A percentile compares a stretch with the other conserved stretches of the same genome.
Evolutionary conservation across 2,329 filamentous ascomycete species (phyloP).

Genomic region (Claviceps maximensis): DNA sequence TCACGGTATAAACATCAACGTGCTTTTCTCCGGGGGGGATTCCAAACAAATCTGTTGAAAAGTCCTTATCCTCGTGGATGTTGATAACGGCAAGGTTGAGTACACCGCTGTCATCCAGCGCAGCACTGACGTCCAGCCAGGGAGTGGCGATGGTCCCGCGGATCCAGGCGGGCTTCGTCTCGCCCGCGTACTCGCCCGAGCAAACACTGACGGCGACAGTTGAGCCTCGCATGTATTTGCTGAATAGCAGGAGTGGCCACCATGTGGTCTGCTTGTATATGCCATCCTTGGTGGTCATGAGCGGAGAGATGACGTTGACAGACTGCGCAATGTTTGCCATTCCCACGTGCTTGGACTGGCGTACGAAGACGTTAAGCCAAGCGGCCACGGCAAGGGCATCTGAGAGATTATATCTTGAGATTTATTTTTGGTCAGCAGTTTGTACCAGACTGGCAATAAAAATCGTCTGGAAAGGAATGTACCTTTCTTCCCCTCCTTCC

Average conservation of each 20-base stretch:
- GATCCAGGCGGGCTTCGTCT: neutral
- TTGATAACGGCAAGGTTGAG: neutral
- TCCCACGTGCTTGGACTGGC: neutral
- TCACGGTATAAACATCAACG: neutral
- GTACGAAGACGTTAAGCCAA: neutral
- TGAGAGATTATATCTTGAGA: neutral
- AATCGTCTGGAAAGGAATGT: neutral
- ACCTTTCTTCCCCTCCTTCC: neutral
- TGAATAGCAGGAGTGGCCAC: neutral
- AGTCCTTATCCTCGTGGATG: neutral
- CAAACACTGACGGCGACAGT: neutral
- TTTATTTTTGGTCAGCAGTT: neutral
- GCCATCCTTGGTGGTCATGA: neutral
- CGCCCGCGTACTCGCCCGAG: neutral
- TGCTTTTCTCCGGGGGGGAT: neutral
- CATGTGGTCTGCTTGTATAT: neutral
- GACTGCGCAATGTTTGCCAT: conserved; percentile 1
- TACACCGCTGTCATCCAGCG: neutral
- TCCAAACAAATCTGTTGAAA: neutral
- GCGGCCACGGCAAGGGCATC: neutral
- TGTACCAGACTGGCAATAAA: neutral
- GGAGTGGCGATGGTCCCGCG: neutral
- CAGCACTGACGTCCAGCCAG: neutral
- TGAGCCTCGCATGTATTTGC: neutral
- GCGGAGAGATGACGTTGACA: neutral